Conservation (phyloP, 306 rosid genomes). For the Morella rubra region DNA sequence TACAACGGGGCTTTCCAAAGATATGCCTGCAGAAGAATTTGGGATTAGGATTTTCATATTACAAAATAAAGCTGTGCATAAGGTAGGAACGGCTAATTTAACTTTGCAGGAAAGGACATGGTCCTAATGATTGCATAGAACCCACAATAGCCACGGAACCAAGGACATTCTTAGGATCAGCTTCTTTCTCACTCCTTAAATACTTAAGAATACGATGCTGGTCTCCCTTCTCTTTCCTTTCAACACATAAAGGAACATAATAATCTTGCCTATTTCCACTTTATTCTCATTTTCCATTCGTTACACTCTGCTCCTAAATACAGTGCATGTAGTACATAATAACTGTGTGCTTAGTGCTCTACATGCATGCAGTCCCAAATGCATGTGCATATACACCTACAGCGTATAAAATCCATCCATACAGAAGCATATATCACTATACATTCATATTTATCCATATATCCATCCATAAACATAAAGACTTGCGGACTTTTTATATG, state of each 20-base stretch:
- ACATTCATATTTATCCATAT: too few relatives aligned
- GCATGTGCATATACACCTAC: neutral
- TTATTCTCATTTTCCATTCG: neutral
- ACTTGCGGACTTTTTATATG: too few relatives aligned
- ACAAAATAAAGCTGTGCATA: neutral
- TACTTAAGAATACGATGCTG: neutral
- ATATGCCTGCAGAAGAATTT: constrained; percentile 59
- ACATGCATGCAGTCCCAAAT: neutral
- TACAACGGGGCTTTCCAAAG: constrained; percentile 67
- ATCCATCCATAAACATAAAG: too few relatives aligned
- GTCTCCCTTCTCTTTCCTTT: neutral
- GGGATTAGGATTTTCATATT: neutral
- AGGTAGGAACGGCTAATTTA: neutral
- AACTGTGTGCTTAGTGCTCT: neutral
- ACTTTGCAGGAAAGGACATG: neutral
- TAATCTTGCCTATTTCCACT: neutral
- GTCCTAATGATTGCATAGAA: neutral
- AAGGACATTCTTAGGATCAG: neutral
- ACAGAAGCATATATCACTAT: too few relatives aligned
- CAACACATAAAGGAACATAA: neutral
- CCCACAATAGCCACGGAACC: too few relatives aligned
- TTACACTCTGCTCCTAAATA: neutral
- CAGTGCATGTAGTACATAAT: neutral
- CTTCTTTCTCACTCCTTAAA: neutral
- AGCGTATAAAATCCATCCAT: too few relatives aligned